phyloP scores from a whole-genome alignment of 306 rosid genomes.

The Hippophae tibetana region DNA sequence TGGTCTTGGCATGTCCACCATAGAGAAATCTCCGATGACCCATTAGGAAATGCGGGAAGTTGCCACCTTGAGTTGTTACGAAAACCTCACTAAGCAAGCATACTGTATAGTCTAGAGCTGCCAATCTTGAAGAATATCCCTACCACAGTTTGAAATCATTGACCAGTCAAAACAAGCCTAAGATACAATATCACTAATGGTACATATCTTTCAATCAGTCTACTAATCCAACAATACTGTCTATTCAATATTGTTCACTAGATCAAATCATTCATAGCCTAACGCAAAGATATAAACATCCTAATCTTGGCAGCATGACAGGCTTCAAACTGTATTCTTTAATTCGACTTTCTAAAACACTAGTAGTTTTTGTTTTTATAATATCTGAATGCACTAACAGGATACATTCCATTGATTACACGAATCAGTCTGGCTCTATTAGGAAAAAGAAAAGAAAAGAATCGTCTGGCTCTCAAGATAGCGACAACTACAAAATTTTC shows the following conservation, averaged over 20 bases:
- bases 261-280: background rate
- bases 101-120: constrained; percentile 84
- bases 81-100: constrained; percentile 85
- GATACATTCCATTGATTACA: too few species aligned
- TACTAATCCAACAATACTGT: background rate
- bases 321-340: too few species aligned
- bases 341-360: too few species aligned
- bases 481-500: too few species aligned
- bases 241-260: background rate
- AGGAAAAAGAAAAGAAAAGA: too few species aligned
- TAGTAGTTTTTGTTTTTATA: too few species aligned
- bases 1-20: constrained; percentile 82
- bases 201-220: background rate
- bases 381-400: too few species aligned
- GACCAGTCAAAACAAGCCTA: background rate
- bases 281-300: too few species aligned
- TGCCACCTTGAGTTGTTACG: constrained; percentile 99
- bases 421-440: too few species aligned
- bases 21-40: constrained; percentile 82
- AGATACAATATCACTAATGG: background rate
- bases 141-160: constrained; percentile 23
- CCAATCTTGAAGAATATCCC: constrained; percentile 92
- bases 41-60: constrained; percentile 96
- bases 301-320: too few species aligned
- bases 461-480: too few species aligned